Conservation (phyloP, 768 basidiomycete species). For the Hypholoma sublateritium region DNA sequence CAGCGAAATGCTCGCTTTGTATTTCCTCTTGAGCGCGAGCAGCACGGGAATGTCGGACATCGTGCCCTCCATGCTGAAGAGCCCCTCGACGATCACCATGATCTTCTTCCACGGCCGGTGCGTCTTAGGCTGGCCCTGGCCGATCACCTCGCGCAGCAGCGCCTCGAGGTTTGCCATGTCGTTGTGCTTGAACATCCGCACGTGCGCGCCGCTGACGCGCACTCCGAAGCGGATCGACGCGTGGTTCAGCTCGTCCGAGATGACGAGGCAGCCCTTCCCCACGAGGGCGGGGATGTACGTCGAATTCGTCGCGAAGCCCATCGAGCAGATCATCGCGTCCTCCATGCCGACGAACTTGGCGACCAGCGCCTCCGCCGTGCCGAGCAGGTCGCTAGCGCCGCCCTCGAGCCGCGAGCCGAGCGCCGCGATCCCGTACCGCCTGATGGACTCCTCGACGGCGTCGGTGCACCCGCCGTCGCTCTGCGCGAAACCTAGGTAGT, state of each 20-base stretch:
- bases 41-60: constrained; percentile 81
- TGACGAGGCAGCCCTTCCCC: constrained; percentile 90
- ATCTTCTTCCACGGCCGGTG: constrained; percentile 99
- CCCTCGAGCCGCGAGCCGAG: constrained; percentile 80
- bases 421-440: constrained; percentile 78
- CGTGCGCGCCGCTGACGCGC: constrained; percentile 82
- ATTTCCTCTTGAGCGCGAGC: constrained; percentile 86
- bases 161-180: constrained; percentile 82
- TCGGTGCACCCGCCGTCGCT: constrained; percentile 92
- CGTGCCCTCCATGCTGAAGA: constrained; percentile 99
- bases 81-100: constrained; percentile 87
- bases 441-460: constrained; percentile 83
- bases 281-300: constrained; percentile 92
- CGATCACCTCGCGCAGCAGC: constrained; percentile 86
- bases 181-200: constrained; percentile 97
- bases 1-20: constrained; percentile 66
- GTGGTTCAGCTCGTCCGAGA: constrained; percentile 97
- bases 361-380: constrained; percentile 79
- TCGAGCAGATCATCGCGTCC: constrained; percentile 86
- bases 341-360: constrained; percentile 90
- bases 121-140: constrained; percentile 96
- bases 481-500: constrained; percentile 98
- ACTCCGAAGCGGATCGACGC: constrained; percentile 93
- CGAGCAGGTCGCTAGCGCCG: constrained; percentile 83
- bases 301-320: constrained; percentile 97